Base-by-base conservation (phyloP, 805 yeast species). In the Kodamaea kaohsiungensis region DNA sequence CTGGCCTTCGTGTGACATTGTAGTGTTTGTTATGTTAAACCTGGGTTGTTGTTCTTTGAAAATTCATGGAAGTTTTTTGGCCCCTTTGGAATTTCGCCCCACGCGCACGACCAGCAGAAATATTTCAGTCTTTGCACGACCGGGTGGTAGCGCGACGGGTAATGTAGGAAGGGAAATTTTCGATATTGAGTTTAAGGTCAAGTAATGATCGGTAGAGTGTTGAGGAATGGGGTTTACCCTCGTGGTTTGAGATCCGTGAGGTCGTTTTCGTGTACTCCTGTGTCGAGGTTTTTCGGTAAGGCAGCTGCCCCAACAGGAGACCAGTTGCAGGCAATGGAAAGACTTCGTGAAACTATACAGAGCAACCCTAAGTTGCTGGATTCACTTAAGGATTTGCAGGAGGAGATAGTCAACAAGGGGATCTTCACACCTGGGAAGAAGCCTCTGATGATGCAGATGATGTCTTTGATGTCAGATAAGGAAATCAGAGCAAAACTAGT, bases 1-100 rank as follows among this genome's bases (percentile, higher is more conserved):
- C 88, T 93, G 98, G 69, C 95, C 96, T 83, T 89, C 96, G 87
- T 89, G 89, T 54, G 97, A 90, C 96, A 90, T 89, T 42, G 13
- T 61, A 38, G 30, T 48, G 19, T 17, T n/a, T n/a, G n/a, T n/a
- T n/a, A n/a, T 37, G 42, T 15, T 38, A 17, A 19, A 19, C 19
- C 19, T 40, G 25, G 47, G 51, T 46, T 52, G 54, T 52, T 52
- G 49, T 39, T 52, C 46, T 39, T 46, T 25, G 39, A 45, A 42
- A 48, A 15, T 43, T 43, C 39, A n/a, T 27, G 45, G 52, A 35
- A 33, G 30, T 19, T 48, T 48, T 37, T 18, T 8, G 35, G 35
- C 35, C 35, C 35, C 35, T 30, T 8, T 12, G 35, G 35, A 30
- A 9, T 30, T 30, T 10, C 35, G 13, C 35, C 3, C 35, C 35